Conservation (phyloP, 805 yeast genomes). For the Lipomyces sp. region DNA sequence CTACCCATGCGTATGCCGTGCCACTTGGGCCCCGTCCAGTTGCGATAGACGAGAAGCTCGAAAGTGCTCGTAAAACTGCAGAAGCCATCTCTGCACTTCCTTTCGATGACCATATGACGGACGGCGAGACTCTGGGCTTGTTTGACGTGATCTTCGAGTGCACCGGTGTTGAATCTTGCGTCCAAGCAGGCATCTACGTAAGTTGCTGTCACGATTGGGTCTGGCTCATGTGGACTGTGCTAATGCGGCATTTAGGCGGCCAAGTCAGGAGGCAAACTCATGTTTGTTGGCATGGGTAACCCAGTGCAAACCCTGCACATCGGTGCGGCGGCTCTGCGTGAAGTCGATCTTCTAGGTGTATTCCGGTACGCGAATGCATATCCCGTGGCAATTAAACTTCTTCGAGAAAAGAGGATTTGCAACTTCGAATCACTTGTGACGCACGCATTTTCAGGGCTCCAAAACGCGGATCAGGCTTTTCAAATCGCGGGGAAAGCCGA, state of each 20-base stretch:
- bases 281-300: slow-evolving; percentile 35
- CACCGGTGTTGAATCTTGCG: slow-evolving; percentile 52
- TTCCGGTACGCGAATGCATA: slow-evolving; percentile 37
- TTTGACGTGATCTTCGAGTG: slow-evolving; percentile 44
- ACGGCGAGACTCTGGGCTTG: slow-evolving; percentile 13
- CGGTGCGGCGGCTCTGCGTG: slow-evolving; percentile 35
- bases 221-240: too few species aligned
- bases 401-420: slow-evolving; percentile 25
- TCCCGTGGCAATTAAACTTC: slow-evolving; percentile 33
- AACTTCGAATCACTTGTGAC: slow-evolving; percentile 32
- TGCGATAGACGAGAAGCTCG: slow-evolving; percentile 24
- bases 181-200: slow-evolving; percentile 46
- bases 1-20: slow-evolving; percentile 33
- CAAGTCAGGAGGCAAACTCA: slow-evolving; percentile 32
- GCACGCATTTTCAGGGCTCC: slow-evolving; percentile 35
- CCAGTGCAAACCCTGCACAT: slow-evolving; percentile 38
- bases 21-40: slow-evolving; percentile 25
- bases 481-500: slow-evolving; percentile 35
- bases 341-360: slow-evolving; percentile 37
- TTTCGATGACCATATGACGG: slow-evolving; percentile 2
- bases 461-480: slow-evolving; percentile 34
- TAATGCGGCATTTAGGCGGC: slow-evolving; percentile 24
- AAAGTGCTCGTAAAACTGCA: slow-evolving; percentile 31
- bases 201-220: too few species aligned
- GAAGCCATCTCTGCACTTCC: slow-evolving; percentile 25